Conservation (phyloP, 2,329 filamentous ascomycete species). For the Pseudogymnoascus sp. region DNA sequence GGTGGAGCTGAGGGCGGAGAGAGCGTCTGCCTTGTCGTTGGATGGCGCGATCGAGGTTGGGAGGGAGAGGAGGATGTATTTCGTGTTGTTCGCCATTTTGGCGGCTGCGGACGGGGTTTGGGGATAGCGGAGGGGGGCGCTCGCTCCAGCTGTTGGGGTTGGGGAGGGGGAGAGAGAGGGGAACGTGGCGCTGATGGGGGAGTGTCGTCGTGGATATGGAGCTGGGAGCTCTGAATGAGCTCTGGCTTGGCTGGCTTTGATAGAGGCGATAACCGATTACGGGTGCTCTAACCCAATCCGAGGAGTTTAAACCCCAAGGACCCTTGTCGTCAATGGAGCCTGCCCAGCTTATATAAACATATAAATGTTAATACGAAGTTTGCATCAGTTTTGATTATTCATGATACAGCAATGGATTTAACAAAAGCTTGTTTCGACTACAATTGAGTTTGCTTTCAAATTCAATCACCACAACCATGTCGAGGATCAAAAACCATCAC, state of each 20-base stretch:
- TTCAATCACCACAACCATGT: neutral
- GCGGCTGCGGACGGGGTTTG: neutral
- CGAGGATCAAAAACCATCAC: neutral
- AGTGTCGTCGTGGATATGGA: neutral
- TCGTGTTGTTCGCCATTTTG: conserved; percentile 28
- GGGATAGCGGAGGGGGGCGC: neutral
- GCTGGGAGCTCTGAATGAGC: conserved; percentile 3
- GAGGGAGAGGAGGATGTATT: conserved; percentile 83
- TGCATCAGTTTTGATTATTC: neutral
- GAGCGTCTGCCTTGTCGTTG: conserved; percentile 69
- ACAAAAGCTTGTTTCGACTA: neutral
- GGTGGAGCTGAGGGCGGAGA: conserved; percentile 64
- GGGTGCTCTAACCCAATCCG: conserved; percentile 4
- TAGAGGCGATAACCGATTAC: conserved; percentile 6
- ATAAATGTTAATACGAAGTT: neutral
- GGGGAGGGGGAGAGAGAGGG: neutral
- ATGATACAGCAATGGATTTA: neutral
- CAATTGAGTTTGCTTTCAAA: neutral
- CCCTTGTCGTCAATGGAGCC: neutral
- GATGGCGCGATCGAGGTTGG: conserved; percentile 80
- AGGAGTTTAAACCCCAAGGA: neutral
- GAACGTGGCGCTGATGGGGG: neutral
- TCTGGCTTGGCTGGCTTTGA: conserved; percentile 1
- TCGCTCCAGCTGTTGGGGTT: neutral
- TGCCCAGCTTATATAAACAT: neutral